Evolutionary conservation across 2,329 filamentous ascomycete genomes (phyloP).

Genomic region (Hymenoscyphus linearis): DNA sequence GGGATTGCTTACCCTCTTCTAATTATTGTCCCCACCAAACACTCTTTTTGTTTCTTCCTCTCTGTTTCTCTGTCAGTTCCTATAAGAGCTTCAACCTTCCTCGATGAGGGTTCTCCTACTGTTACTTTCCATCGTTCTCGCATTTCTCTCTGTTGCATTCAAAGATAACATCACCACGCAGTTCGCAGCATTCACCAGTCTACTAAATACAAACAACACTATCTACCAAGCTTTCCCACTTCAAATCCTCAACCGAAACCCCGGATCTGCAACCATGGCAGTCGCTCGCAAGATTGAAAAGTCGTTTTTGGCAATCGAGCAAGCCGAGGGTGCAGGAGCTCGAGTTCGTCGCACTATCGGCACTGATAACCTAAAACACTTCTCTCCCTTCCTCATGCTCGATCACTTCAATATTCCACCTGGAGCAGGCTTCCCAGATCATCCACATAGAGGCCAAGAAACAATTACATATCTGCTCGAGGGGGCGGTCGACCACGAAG

Average conservation of each 20-base stretch:
- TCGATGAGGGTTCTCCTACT: conserved; percentile 28
- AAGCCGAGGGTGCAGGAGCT: conserved; percentile 83
- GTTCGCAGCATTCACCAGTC: conserved; percentile 15
- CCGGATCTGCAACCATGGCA: conserved; percentile 48
- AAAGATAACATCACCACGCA: conserved; percentile 21
- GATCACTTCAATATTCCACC: conserved; percentile 81
- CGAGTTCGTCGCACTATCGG: conserved; percentile 83
- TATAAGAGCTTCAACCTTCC: conserved; percentile 18
- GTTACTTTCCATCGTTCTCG: conserved; percentile 24
- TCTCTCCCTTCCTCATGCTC: conserved; percentile 93
- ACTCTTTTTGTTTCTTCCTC: conserved; percentile 7
- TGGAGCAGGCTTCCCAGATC: conserved; percentile 86
- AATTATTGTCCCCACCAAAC: neutral
- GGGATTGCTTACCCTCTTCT: neutral
- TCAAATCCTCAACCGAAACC: conserved; percentile 15
- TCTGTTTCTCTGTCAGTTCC: conserved; percentile 14
- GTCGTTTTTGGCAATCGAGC: conserved; percentile 77
- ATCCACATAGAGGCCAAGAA: conserved; percentile 60
- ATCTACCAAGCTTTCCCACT: conserved; percentile 19
- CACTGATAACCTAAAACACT: conserved; percentile 74
- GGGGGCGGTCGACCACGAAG: conserved; percentile 85
- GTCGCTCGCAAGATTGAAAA: conserved; percentile 72
- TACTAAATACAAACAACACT: conserved; percentile 16
- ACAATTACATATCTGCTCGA: conserved; percentile 80
- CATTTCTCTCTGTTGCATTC: conserved; percentile 26